These are phyloP conservation scores for Caloboletus firmus DNA, from an alignment of 1,284 basidiomycete species.

Conservation along the genomic window DNA sequence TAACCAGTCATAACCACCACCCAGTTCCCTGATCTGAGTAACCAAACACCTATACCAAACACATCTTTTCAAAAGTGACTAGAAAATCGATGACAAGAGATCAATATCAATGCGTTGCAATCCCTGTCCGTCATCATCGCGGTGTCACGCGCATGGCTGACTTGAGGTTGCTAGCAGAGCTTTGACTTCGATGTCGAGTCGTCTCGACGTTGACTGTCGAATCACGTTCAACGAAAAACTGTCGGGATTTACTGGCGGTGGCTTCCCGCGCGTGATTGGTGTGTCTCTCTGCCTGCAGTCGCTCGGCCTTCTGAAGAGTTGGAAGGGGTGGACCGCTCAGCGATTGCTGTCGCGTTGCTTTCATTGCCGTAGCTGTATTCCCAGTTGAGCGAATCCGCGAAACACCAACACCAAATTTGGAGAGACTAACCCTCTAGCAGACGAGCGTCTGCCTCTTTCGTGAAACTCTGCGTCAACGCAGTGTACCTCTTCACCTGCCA, in stretches of 20 bases:
- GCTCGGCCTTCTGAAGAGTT: constrained; percentile 27
- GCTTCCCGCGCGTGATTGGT: constrained; percentile 33
- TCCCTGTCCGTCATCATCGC: constrained; percentile 21
- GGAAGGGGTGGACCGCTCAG: constrained; percentile 16
- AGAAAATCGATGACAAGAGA: constrained; percentile 7
- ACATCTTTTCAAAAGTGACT: constrained; percentile 11
- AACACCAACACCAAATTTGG: neutral
- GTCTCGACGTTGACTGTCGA: constrained; percentile 26
- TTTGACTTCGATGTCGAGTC: constrained; percentile 34
- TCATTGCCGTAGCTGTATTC: constrained; percentile 31
- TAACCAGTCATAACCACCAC: too few relatives aligned
- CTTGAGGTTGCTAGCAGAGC: constrained; percentile 32
- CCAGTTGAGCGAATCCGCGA: constrained; percentile 18
- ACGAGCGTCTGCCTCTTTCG: constrained; percentile 72
- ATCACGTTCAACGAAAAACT: constrained; percentile 33
- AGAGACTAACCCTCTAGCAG: constrained; percentile 57
- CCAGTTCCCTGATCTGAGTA: too few relatives aligned
- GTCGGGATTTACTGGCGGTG: constrained; percentile 19
- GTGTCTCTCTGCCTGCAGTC: constrained; percentile 23
- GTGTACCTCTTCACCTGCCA: constrained; percentile 80
- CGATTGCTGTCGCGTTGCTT: constrained; percentile 21
- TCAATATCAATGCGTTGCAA: neutral
- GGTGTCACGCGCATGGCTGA: constrained; percentile 32
- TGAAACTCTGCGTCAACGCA: constrained; percentile 75
- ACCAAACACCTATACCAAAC: constrained; percentile 3